phyloP scores from a whole-genome alignment of 2,329 filamentous ascomycete species.

The Verticillium tricorpus region DNA sequence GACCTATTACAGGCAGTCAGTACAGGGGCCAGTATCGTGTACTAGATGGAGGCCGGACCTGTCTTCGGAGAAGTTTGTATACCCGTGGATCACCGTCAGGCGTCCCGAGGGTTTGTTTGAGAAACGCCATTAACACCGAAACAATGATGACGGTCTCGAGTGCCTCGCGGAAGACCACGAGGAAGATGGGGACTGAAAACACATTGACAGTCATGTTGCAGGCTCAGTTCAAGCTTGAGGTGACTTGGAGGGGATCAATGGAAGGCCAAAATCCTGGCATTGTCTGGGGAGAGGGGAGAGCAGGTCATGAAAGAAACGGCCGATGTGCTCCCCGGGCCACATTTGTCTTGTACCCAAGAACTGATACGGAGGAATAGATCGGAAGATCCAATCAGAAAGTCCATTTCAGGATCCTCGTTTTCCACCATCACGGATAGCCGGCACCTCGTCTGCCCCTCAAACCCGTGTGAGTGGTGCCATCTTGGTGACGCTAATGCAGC shows the following conservation, averaged over 20 bases:
- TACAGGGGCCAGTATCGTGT: background rate
- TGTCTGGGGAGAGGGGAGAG: background rate
- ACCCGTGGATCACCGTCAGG: conserved; percentile 55
- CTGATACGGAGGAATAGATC: background rate
- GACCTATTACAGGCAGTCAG: conserved; percentile 33
- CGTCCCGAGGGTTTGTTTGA: conserved; percentile 72
- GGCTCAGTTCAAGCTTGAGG: background rate
- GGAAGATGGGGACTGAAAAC: conserved; percentile 78
- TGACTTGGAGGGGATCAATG: background rate
- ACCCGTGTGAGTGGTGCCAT: background rate
- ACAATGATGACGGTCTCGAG: conserved; percentile 82
- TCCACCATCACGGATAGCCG: background rate
- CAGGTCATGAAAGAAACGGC: background rate
- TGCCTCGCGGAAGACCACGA: conserved; percentile 84
- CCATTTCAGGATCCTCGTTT: background rate
- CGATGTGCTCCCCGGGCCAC: background rate
- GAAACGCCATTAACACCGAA: conserved; percentile 78
- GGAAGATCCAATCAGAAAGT: background rate
- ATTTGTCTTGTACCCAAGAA: background rate
- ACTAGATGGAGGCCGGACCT: conserved; percentile 37
- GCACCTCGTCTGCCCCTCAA: background rate
- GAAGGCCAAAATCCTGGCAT: no score
- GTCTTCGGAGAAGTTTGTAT: conserved; percentile 64
- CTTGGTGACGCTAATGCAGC: background rate
- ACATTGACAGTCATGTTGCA: conserved; percentile 58